Conservation (phyloP, 23 red algal genomes). For the Gracilaria domingensis region DNA sequence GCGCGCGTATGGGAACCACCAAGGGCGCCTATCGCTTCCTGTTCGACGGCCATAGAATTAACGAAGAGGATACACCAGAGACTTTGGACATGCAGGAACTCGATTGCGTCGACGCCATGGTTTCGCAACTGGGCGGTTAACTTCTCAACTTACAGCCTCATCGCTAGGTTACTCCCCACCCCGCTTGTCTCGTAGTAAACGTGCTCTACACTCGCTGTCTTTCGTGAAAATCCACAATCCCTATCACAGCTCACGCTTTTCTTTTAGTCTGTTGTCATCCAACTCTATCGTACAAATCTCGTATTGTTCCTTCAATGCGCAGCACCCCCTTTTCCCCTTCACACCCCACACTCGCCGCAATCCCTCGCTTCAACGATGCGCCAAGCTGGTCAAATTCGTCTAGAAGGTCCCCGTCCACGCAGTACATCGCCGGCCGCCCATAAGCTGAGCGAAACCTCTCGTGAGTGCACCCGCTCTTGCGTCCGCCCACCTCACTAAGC, state of each 20-base stretch:
- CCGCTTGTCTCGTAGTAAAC: slow-evolving; percentile 15
- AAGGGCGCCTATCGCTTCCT: slow-evolving; percentile 85
- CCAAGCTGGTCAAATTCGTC: slow-evolving; percentile 35
- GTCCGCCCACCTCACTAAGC: slow-evolving; percentile 8
- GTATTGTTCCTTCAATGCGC: slow-evolving; percentile 40
- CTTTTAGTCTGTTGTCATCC: background rate
- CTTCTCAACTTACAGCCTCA: background rate
- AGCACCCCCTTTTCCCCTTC: slow-evolving; percentile 49
- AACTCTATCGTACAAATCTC: slow-evolving; percentile 47
- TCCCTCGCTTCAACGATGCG: slow-evolving; percentile 3
- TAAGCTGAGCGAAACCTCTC: slow-evolving; percentile 34
- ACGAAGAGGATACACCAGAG: slow-evolving; percentile 86
- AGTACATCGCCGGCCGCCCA: background rate
- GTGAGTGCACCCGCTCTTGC: slow-evolving; percentile 21
- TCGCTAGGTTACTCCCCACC: background rate
- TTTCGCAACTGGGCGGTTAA: slow-evolving; percentile 94
- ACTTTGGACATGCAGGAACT: slow-evolving; percentile 93
- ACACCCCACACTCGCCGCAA: slow-evolving; percentile 30
- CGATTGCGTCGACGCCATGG: slow-evolving; percentile 95
- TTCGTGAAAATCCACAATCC: background rate
- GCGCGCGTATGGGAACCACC: slow-evolving; percentile 73
- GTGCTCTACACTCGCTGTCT: slow-evolving; percentile 6
- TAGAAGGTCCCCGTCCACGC: slow-evolving; percentile 58
- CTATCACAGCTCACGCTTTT: background rate
- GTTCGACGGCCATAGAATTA: slow-evolving; percentile 97